Conservation (phyloP, 148 eudicot species). For the Camellia sinensis region DNA sequence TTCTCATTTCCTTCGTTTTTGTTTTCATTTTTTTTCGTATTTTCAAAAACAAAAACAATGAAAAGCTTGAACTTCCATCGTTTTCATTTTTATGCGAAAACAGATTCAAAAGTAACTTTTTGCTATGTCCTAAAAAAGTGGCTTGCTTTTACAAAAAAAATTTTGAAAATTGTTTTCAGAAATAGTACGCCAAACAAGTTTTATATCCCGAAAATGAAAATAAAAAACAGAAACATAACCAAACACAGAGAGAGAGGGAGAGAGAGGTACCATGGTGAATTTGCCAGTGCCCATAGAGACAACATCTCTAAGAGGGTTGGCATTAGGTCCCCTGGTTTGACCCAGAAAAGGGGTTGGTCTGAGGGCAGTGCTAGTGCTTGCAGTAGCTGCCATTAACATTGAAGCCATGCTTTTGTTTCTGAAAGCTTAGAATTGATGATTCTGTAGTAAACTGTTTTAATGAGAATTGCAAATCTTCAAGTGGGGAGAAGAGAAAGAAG, state of each 20-base stretch:
- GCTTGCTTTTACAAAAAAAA: too few species aligned
- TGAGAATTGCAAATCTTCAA: conserved; percentile 17
- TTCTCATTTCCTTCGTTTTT: too few species aligned
- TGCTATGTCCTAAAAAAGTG: too few species aligned
- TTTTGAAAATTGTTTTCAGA: too few species aligned
- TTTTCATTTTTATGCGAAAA: too few species aligned
- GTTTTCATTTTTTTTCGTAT: too few species aligned
- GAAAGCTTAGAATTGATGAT: background rate
- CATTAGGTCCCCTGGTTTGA: conserved; percentile 47
- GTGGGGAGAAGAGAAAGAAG: background rate
- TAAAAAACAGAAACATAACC: too few species aligned
- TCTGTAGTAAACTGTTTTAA: background rate
- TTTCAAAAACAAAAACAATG: too few species aligned
- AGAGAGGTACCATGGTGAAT: conserved; percentile 59
- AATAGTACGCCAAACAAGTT: too few species aligned
- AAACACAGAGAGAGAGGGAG: background rate
- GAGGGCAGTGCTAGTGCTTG: conserved; percentile 57
- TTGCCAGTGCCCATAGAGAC: conserved; percentile 61
- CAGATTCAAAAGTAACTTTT: too few species aligned
- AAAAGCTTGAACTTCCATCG: too few species aligned
- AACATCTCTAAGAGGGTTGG: conserved; percentile 62
- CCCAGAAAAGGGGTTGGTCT: conserved; percentile 81
- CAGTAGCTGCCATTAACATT: conserved; percentile 37
- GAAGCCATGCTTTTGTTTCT: conserved; percentile 43
- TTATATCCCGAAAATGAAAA: background rate